These are phyloP conservation scores for Colletotrichum theobromicola DNA, from an alignment of 2,329 filamentous ascomycete genomes.

Conservation along the genomic window DNA sequence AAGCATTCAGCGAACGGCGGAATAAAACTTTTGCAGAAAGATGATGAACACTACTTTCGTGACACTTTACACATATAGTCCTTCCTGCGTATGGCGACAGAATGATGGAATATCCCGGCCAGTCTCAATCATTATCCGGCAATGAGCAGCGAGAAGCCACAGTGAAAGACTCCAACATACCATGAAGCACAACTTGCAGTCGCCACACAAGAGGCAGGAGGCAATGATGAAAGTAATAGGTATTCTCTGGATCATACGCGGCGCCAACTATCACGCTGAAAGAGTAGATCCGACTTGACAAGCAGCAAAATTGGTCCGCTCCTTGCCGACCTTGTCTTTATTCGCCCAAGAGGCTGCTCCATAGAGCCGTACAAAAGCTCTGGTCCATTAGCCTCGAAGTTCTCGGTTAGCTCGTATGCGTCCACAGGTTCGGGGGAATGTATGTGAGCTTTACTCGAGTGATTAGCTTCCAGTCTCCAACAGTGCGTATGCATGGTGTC, in stretches of 20 bases:
- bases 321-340: accelerated
- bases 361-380: background rate
- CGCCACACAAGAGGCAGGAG: background rate
- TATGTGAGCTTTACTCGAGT: too few relatives aligned
- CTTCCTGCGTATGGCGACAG: too few relatives aligned
- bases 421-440: accelerated
- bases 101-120: too few relatives aligned
- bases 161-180: background rate
- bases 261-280: background rate
- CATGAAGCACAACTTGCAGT: background rate
- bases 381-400: accelerated
- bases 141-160: background rate
- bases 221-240: background rate
- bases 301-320: background rate
- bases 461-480: too few relatives aligned
- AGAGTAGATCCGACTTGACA: background rate
- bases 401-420: background rate
- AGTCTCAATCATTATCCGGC: background rate
- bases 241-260: background rate
- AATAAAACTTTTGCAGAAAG: background rate
- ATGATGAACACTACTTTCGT: background rate
- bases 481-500: too few relatives aligned
- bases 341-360: background rate
- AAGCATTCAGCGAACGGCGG: background rate
- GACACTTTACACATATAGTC: accelerated